phyloP scores from a whole-genome alignment of 495 filamentous ascomycete species.

The Parathielavia hyrcaniae region DNA sequence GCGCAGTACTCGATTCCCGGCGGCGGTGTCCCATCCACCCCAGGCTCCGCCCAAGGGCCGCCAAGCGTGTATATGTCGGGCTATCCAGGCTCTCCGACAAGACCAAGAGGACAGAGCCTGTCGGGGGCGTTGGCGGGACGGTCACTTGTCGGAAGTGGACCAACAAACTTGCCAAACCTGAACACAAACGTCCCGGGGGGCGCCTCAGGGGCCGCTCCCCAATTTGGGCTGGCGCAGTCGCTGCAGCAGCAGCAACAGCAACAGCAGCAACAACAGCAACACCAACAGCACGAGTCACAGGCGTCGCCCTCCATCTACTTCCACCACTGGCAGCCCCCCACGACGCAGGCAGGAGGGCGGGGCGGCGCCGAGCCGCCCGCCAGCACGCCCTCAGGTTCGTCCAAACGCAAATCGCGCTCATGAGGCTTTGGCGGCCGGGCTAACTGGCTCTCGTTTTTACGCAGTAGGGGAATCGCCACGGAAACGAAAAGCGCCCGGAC shows the following conservation, averaged over 20 bases:
- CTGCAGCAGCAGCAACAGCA: slow-evolving; percentile 39
- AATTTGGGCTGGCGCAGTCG: slow-evolving; percentile 29
- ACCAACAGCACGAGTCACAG: slow-evolving; percentile 40
- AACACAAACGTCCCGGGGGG: slow-evolving; percentile 32
- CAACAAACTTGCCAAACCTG: slow-evolving; percentile 30
- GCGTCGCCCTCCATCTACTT: slow-evolving; percentile 70
- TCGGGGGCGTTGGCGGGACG: slow-evolving; percentile 28
- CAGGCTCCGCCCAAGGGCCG: slow-evolving; percentile 39
- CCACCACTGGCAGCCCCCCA: slow-evolving; percentile 85
- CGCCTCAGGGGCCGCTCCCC: slow-evolving; percentile 23
- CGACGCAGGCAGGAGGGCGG: slow-evolving; percentile 48
- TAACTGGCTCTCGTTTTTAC: slow-evolving; percentile 45
- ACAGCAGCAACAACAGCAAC: slow-evolving; percentile 33
- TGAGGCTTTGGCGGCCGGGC: slow-evolving; percentile 39
- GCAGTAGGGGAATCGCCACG: slow-evolving; percentile 58
- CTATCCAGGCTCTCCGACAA: slow-evolving; percentile 41
- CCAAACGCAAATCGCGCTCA: slow-evolving; percentile 49
- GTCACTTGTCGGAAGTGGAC: slow-evolving; percentile 18
- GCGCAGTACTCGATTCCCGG: slow-evolving; percentile 40
- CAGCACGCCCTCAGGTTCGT: slow-evolving; percentile 59
- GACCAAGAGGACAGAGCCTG: slow-evolving; percentile 39
- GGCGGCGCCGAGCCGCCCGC: slow-evolving; percentile 52
- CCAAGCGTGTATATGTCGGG: slow-evolving; percentile 30
- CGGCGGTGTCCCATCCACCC: slow-evolving; percentile 40
- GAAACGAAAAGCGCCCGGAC: slow-evolving; percentile 65